These are phyloP conservation scores for Ganoderma lucidum DNA, from an alignment of 1,284 basidiomycete genomes.

Conservation along the genomic window DNA sequence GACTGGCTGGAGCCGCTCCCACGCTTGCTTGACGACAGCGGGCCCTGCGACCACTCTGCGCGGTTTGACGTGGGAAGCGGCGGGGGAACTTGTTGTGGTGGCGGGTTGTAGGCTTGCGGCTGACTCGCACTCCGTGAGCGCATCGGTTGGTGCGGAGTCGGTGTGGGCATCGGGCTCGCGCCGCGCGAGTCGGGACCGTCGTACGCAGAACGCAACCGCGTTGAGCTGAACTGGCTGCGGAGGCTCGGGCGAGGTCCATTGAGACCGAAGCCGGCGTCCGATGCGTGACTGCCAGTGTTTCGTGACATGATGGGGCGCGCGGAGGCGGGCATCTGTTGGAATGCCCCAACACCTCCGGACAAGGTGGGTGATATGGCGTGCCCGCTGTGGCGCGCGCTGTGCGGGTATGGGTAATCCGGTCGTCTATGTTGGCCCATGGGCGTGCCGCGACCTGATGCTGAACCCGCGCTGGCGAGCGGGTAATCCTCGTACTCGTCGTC, in stretches of 20 bases:
- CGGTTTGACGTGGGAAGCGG: constrained; percentile 65
- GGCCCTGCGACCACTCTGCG: constrained; percentile 57
- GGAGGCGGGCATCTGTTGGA: constrained; percentile 26
- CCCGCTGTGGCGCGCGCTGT: constrained; percentile 36
- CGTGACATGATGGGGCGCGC: constrained; percentile 58
- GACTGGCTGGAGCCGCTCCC: constrained; percentile 84
- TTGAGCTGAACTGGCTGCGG: constrained; percentile 77
- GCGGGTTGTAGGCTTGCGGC: constrained; percentile 71
- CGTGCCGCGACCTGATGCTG: constrained; percentile 73
- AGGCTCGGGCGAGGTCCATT: constrained; percentile 55
- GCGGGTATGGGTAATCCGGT: constrained; percentile 53
- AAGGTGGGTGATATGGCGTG: constrained; percentile 31
- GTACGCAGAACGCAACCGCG: constrained; percentile 61
- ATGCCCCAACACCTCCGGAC: constrained; percentile 24
- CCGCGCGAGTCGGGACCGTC: constrained; percentile 46
- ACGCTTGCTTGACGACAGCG: constrained; percentile 67
- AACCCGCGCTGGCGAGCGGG: constrained; percentile 55
- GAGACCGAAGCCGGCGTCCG: constrained; percentile 54
- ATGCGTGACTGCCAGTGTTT: constrained; percentile 53
- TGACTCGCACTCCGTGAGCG: constrained; percentile 81
- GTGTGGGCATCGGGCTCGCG: constrained; percentile 35
- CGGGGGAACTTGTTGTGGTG: constrained; percentile 57
- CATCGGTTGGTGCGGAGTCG: constrained; percentile 42
- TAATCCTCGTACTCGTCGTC: constrained; percentile 83
- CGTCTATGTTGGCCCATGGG: constrained; percentile 66